Base-by-base conservation (phyloP, 257 asterid species). In the Lavandula angustifolia region DNA sequence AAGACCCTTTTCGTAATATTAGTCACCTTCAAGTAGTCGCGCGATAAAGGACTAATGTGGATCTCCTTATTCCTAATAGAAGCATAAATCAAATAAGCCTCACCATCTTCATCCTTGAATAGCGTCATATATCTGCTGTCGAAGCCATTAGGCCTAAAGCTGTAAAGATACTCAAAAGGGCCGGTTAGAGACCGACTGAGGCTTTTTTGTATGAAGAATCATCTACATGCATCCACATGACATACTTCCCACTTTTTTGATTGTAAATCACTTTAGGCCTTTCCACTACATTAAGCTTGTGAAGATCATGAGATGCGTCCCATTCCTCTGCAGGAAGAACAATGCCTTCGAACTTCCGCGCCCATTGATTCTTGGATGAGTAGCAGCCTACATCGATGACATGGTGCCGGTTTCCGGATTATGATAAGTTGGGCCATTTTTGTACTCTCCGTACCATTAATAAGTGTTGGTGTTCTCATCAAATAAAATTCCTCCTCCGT, bases 211-310 rank as follows among this genome's bases (percentile, higher is more conserved):
- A 89, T 1, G 73, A 63, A 6, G 78, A 77, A 67, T 85, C 77
- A 56, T 89, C 96, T 7, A 85, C 35, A 65, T 89, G 96, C 91
- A 89, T 87, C 88, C 84, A 89, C 95, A 87, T 87, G 5, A 85
- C 82, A 58, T 82, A 87, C 29, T 80, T 81, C 0, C 63, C 53
- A 0, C 77, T 76, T 52, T 38, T 61, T 7, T 63, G 79, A 29
- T 87, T 89, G 86, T 82, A 74, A 31, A 89, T 74, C 68, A 87
- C 94, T 67, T 87, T 89, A 50, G 95, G 96, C 78, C 94, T 78
- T 58, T 89, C 96, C 14, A 87, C 16, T 2, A 87, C 96, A 0
- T 87, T 83, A 34, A 70, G 22, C 50, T 63, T 78, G 73, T 89
- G 73, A 3, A 87, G 84, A 60, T 89, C 96, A 58, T 81, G 94